Conservation (phyloP, 148 eudicot species). For the Selenicereus undatus region DNA sequence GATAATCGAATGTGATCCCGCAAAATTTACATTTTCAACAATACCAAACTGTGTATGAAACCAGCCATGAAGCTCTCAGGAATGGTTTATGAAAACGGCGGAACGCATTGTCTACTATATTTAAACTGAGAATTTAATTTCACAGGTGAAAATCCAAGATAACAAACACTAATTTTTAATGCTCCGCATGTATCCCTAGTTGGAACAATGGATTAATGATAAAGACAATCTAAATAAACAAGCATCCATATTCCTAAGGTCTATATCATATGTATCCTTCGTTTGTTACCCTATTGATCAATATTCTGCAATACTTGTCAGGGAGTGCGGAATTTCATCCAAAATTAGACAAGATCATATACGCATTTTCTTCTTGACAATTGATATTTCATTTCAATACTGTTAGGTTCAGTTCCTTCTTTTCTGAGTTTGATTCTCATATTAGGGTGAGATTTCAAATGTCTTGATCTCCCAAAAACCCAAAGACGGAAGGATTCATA, state of each 20-base stretch:
- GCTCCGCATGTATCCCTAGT: neutral
- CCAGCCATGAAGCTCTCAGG: conserved; percentile 13
- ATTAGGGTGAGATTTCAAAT: neutral
- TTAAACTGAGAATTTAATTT: neutral
- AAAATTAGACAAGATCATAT: neutral
- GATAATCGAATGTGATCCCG: conserved; percentile 22
- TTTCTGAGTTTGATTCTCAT: neutral
- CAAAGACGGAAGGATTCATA: neutral
- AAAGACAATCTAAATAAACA: neutral
- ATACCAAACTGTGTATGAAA: conserved; percentile 23
- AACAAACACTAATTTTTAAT: neutral
- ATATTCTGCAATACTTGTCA: neutral
- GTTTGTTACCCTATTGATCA: neutral
- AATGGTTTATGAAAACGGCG: neutral
- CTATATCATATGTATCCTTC: neutral
- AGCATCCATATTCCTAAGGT: neutral
- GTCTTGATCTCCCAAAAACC: neutral
- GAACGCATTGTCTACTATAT: neutral
- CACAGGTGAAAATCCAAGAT: neutral
- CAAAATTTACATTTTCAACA: conserved; percentile 25
- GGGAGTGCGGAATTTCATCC: neutral
- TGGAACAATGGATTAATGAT: neutral
- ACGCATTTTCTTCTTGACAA: neutral
- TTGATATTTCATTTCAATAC: neutral
- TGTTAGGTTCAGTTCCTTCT: neutral